phyloP scores from a whole-genome alignment of 163 green algal species.

The Scenedesmus sp. region DNA sequence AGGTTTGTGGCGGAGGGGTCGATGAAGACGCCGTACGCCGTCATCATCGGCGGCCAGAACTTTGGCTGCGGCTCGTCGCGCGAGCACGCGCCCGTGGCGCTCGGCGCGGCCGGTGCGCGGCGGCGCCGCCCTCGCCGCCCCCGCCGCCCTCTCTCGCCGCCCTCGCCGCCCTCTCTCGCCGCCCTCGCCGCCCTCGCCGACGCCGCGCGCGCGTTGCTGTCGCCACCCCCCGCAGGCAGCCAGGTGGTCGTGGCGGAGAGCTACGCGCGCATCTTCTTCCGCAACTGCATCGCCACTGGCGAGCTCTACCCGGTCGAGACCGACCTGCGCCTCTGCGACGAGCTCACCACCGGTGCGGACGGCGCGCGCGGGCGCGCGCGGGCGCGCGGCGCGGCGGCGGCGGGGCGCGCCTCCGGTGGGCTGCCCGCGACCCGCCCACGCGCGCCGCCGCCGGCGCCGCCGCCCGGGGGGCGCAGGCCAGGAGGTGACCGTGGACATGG shows the following conservation, averaged over 20 bases:
- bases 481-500: conserved; percentile 90
- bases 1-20: conserved; percentile 77
- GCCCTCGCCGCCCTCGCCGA: not conserved
- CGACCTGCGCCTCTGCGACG: conserved; percentile 84
- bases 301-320: conserved; percentile 95
- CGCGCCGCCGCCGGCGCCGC: too few relatives aligned
- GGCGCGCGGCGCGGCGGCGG: too few relatives aligned
- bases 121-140: not conserved
- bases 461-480: conserved; percentile 39
- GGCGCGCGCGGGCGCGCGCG: not conserved
- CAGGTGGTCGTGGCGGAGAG: conserved; percentile 90
- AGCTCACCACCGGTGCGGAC: conserved; percentile 77
- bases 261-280: conserved; percentile 98
- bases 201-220: not conserved
- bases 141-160: too few relatives aligned
- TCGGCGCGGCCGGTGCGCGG: conserved; percentile 80
- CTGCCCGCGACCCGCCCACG: too few relatives aligned
- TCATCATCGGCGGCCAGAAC: conserved; percentile 95
- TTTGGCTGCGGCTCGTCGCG: conserved; percentile 96
- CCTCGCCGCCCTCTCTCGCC: not conserved
- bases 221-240: conserved; percentile 61
- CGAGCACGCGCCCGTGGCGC: conserved; percentile 93
- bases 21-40: conserved; percentile 94
- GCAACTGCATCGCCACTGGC: conserved; percentile 96
- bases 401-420: too few relatives aligned